Percentiles rank a stretch among this genome's conserved stretches.
Conservation (phyloP, 2,329 filamentous ascomycete species). For the Endocalyx cinctus region DNA sequence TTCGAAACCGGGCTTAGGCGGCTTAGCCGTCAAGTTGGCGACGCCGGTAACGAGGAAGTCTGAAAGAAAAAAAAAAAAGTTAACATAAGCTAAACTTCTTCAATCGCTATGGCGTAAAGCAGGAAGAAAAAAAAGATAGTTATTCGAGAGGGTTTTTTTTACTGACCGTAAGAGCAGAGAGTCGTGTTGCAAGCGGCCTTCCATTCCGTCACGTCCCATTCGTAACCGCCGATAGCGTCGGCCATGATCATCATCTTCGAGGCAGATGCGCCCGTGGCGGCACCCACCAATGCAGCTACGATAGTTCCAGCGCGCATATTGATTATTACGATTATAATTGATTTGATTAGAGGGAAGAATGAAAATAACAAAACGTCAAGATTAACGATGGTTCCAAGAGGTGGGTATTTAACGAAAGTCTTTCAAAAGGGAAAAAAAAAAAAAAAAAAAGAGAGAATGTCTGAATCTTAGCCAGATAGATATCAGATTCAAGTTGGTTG, state of each 20-base stretch:
- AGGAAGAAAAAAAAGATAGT: not conserved
- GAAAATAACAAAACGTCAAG: no score
- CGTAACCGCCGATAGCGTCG: conserved; percentile 13
- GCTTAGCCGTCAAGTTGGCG: conserved; percentile 18
- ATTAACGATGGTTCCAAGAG: no score
- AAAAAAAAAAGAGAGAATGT: no score
- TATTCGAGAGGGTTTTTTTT: not conserved
- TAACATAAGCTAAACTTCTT: conserved; percentile 3
- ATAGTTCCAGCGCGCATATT: no score
- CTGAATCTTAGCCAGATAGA: no score
- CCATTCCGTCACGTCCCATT: conserved; percentile 24
- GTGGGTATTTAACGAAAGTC: no score
- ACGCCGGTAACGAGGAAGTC: conserved; percentile 28
- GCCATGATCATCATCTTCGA: conserved; percentile 17
- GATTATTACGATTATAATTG: no score
- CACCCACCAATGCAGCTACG: conserved; percentile 5
- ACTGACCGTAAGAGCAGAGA: conserved; percentile 23
- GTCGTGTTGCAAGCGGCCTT: conserved; percentile 12
- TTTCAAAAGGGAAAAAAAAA: no score
- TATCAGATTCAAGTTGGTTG: no score
- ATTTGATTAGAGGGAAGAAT: no score
- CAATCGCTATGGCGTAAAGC: conserved; percentile 1
- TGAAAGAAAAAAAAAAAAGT: no score
- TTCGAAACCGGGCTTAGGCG: conserved; percentile 24
- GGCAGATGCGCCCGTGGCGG: conserved; percentile 16